A percentile compares a stretch with the other conserved stretches of the same genome.
phyloP scores from a whole-genome alignment of 2,329 filamentous ascomycete species.

The Nakataea oryzae region DNA sequence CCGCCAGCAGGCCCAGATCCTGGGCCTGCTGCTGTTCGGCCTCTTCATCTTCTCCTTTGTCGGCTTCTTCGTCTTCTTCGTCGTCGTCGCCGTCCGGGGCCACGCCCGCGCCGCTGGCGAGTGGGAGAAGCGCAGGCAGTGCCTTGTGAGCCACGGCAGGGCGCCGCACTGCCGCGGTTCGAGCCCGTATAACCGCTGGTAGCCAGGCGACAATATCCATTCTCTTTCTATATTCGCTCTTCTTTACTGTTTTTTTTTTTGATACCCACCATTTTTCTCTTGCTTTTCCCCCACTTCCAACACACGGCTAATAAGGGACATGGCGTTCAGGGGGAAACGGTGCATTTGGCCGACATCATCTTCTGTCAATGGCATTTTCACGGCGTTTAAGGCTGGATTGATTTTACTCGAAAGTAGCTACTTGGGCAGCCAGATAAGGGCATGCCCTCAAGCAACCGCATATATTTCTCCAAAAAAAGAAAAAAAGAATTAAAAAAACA shows the following conservation, averaged over 20 bases:
- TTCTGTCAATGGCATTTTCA: too few relatives aligned
- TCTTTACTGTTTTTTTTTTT: not conserved
- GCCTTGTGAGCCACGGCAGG: not conserved
- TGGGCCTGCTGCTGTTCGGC: not conserved
- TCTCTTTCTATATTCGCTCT: not conserved
- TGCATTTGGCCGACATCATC: too few relatives aligned
- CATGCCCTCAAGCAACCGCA: not conserved
- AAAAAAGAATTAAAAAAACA: too few relatives aligned
- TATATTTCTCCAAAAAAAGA: not conserved
- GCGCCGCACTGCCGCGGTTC: not conserved
- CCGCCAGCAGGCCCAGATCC: constrained; percentile 1
- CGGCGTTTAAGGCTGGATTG: not conserved
- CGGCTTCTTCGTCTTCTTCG: not conserved
- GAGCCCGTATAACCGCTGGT: not conserved
- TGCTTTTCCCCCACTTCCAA: not conserved
- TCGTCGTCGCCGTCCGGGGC: not conserved
- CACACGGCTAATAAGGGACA: not conserved
- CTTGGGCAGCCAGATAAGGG: not conserved
- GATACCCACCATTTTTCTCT: not conserved
- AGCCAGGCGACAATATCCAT: too few relatives aligned
- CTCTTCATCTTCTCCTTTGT: not conserved
- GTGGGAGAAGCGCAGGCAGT: not conserved
- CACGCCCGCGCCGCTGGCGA: not conserved
- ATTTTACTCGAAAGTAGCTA: not conserved
- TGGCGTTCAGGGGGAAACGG: not conserved